phyloP scores from a whole-genome alignment of 2,329 filamentous ascomycete genomes.

The Nigrospora osmanthi region DNA sequence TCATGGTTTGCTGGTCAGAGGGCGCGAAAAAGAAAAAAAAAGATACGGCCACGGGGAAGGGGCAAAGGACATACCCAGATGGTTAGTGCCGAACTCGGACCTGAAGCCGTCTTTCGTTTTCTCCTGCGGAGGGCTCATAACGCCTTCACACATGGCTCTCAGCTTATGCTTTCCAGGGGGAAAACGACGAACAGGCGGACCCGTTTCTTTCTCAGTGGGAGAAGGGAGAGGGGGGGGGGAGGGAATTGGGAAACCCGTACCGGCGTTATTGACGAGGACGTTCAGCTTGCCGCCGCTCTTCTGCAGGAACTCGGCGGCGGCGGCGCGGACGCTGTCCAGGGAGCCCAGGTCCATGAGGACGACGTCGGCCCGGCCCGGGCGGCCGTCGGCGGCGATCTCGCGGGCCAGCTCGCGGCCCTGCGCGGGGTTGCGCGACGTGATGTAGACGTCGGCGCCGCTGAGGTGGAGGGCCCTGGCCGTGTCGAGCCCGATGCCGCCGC shows the following conservation, averaged over 20 bases:
- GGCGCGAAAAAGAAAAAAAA: conserved; percentile 5
- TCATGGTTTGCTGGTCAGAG: conserved; percentile 31
- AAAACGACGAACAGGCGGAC: too few species aligned
- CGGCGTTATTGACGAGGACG: conserved; percentile 10
- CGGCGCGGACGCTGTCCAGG: conserved; percentile 6
- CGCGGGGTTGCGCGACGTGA: conserved; percentile 6
- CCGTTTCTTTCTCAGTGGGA: too few species aligned
- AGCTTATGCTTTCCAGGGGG: not conserved
- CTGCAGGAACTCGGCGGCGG: conserved; percentile 6
- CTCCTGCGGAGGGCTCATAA: not conserved
- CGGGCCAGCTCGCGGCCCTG: conserved; percentile 7
- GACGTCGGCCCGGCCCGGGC: conserved; percentile 7
- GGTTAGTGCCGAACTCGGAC: not conserved
- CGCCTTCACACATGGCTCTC: not conserved
- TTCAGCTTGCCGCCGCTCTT: conserved; percentile 7
- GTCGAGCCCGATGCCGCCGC: conserved; percentile 8
- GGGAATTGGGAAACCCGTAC: too few species aligned
- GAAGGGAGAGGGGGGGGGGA: too few species aligned
- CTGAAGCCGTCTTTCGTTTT: not conserved
- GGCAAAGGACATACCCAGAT: not conserved
- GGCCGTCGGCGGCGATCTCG: conserved; percentile 4
- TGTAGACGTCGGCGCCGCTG: conserved; percentile 9
- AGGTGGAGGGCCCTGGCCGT: conserved; percentile 6
- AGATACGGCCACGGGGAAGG: too few species aligned
- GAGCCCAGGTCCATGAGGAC: conserved; percentile 9